phyloP scores from a whole-genome alignment of 352 stramenopile genomes.

The Pythium dissotocum region DNA sequence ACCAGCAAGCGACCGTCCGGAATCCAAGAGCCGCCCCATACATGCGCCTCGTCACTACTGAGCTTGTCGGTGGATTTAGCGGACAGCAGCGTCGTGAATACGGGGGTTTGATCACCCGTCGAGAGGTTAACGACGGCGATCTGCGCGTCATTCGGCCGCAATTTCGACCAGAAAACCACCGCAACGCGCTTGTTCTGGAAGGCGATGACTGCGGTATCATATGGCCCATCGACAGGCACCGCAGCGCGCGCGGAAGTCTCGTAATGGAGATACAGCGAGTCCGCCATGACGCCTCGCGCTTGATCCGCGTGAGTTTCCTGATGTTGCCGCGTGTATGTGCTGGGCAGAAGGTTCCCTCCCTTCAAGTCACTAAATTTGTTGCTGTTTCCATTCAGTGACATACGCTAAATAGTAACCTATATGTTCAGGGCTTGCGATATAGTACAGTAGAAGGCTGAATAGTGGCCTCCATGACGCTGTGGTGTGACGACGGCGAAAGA shows the following conservation, averaged over 20 bases:
- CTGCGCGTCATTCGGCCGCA: slow-evolving; percentile 3
- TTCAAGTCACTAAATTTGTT: slow-evolving; percentile 17
- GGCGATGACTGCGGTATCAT: background rate
- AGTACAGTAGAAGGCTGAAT: background rate
- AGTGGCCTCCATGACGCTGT: background rate
- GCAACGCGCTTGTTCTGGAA: slow-evolving; percentile 21
- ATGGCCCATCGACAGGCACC: background rate
- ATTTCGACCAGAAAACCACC: slow-evolving; percentile 20
- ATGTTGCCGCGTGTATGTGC: slow-evolving; percentile 1
- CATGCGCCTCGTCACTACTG: background rate
- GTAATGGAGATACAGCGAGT: slow-evolving; percentile 23
- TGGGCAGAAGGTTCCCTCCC: background rate
- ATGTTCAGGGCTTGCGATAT: background rate
- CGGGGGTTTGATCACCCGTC: background rate
- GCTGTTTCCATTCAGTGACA: slow-evolving; percentile 2
- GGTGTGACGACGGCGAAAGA: background rate
- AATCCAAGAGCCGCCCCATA: slow-evolving; percentile 38
- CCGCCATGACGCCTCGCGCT: slow-evolving; percentile 10
- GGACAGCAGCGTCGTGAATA: slow-evolving; percentile 9
- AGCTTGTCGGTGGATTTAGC: background rate
- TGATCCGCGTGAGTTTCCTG: background rate
- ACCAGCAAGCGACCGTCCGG: slow-evolving; percentile 52
- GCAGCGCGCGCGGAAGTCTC: slow-evolving; percentile 2
- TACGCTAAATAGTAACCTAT: background rate
- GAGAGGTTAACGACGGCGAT: slow-evolving; percentile 9